These are phyloP conservation scores for Scutellaria galericulata DNA, from an alignment of 257 asterid species.

Conservation along the genomic window DNA sequence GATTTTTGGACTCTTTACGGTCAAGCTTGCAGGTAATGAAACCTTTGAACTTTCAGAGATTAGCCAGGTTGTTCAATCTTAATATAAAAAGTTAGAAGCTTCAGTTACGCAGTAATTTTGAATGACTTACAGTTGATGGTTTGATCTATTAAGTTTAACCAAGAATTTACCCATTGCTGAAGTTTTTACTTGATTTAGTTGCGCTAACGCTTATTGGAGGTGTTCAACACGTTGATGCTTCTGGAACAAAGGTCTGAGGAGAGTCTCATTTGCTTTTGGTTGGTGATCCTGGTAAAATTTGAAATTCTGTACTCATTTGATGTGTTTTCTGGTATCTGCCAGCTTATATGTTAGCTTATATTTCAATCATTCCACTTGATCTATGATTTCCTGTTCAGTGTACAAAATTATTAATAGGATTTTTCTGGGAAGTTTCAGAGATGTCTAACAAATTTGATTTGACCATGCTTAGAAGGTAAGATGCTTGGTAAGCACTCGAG, in stretches of 20 bases:
- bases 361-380: conserved; percentile 12
- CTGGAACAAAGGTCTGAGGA: conserved; percentile 96
- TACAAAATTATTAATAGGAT: background rate
- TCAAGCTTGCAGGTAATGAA: conserved; percentile 90
- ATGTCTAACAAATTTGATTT: conserved; percentile 36
- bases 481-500: conserved; percentile 14
- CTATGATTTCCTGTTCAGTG: conserved; percentile 1
- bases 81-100: conserved; percentile 4
- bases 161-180: conserved; percentile 25
- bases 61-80: too few relatives aligned
- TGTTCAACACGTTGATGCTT: conserved; percentile 93
- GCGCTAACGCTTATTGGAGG: conserved; percentile 94
- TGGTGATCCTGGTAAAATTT: conserved; percentile 93
- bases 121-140: background rate
- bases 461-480: conserved; percentile 79
- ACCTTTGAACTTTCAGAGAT: too few relatives aligned
- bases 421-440: background rate
- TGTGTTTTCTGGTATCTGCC: conserved; percentile 24
- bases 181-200: conserved; percentile 56
- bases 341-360: conserved; percentile 25
- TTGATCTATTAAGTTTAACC: conserved; percentile 6
- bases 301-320: conserved; percentile 7
- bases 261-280: conserved; percentile 98
- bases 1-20: conserved; percentile 96
- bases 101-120: conserved; percentile 16